Evolutionary conservation across 2,329 filamentous ascomycete species (phyloP), one percentile per base, ranked within the genome.

Genomic region (Stemphylium lycopersici): DNA sequence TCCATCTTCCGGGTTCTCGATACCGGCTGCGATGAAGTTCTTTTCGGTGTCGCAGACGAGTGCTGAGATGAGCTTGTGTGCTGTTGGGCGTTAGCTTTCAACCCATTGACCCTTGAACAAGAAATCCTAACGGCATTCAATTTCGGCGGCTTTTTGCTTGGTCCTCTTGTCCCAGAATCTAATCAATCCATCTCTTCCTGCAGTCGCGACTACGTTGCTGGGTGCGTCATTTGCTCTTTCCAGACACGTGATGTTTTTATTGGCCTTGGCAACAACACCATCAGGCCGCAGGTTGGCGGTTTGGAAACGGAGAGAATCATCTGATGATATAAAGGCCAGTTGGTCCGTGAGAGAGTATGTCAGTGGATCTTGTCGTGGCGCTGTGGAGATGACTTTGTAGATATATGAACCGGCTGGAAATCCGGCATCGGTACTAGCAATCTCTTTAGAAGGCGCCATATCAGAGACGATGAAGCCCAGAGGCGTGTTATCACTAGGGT

Each of bases 161-260:
- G 72, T 77, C 55, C 87, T 80, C 60, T 87, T 68, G 76, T 91
- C 89, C 86, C 87, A 89, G 42, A 89, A 75, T 0, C 79, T 82
- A 10, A 91, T 82, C 7, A 80, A 78, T 6, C 90, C 90, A 68
- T 92, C 87, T 70, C 89, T 84, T 41, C 90, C 90, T 0, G 88
- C 84, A 0, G 90, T 92, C 55, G 84, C 85, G 5, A 91, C 78
- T 16, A 87, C 69, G 4, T 80, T 81, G 24, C 79, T 80, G 22
- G 73, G 73, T 16, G 73, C 74, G 4, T 75, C 76, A 55, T 84
- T 83, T 41, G 85, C 82, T 1, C 82, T 78, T 47, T 82, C 81
- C 26, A 90, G 77, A 57, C 84, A 85, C 12, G 86, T 87, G 61
- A 91, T 77, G 56, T 88, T 88, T 4, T 82, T 80, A 59, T 90